Conservation (phyloP, 140 eudicot genomes). For the Anethum foeniculum region DNA sequence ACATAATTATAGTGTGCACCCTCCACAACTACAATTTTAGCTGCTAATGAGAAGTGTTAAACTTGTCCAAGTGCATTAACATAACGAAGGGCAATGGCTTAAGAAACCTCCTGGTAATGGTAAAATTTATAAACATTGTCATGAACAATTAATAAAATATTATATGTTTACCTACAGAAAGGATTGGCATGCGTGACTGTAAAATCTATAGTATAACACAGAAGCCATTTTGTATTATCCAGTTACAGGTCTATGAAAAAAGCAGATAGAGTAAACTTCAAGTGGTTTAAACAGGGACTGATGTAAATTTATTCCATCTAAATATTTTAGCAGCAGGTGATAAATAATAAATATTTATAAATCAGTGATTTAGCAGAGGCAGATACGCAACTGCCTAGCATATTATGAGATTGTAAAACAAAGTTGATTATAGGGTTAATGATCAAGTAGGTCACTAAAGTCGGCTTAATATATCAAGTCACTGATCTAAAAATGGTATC, state of each 20-base stretch:
- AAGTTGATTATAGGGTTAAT: not conserved
- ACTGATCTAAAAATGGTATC: too few species aligned
- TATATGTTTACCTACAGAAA: not conserved
- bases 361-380: not conserved
- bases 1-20: too few species aligned
- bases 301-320: not conserved
- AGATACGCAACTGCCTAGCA: not conserved
- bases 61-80: not conserved
- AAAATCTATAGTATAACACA: not conserved
- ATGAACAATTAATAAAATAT: not conserved
- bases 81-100: not conserved
- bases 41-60: not conserved
- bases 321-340: not conserved
- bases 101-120: not conserved
- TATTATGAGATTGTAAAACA: not conserved
- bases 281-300: not conserved
- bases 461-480: too few species aligned
- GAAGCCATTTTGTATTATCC: not conserved
- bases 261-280: not conserved
- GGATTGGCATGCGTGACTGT: not conserved
- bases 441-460: too few species aligned
- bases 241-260: not conserved
- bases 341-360: not conserved
- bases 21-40: not conserved
- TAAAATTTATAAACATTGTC: too few species aligned